Percentiles rank a stretch among this genome's conserved stretches.
phyloP scores from a whole-genome alignment of 345 rosid genomes.

The Reutealis trisperma region DNA sequence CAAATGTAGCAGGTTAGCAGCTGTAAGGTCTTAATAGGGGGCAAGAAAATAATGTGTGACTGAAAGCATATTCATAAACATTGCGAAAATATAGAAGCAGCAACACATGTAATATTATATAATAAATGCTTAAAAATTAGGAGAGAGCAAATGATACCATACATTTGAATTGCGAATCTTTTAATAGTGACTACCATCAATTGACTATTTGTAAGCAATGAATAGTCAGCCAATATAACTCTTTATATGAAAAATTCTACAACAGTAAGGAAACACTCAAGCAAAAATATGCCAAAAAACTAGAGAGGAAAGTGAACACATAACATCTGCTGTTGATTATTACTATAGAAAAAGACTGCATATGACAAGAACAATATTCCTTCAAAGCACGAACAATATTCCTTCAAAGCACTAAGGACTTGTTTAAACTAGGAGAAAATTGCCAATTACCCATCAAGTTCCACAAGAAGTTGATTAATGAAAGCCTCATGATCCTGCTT shows the following conservation, averaged over 20 bases:
- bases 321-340: background rate
- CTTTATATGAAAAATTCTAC: background rate
- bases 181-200: background rate
- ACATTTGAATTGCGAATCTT: background rate
- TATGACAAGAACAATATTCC: background rate
- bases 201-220: background rate
- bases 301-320: background rate
- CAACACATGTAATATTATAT: no score
- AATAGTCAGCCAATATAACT: background rate
- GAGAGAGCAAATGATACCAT: background rate
- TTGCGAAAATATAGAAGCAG: background rate
- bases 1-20: background rate
- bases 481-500: slow-evolving; percentile 96
- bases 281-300: background rate
- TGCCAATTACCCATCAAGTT: slow-evolving; percentile 84
- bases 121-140: background rate
- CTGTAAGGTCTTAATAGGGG: background rate
- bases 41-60: background rate
- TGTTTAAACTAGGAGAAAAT: slow-evolving; percentile 17
- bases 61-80: background rate
- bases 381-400: background rate
- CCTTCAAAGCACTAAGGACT: background rate
- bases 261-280: background rate
- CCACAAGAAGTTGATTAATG: slow-evolving; percentile 96
- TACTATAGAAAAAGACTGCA: background rate